Conservation (phyloP, 305 asterid genomes). For the Solanum hybrid region DNA sequence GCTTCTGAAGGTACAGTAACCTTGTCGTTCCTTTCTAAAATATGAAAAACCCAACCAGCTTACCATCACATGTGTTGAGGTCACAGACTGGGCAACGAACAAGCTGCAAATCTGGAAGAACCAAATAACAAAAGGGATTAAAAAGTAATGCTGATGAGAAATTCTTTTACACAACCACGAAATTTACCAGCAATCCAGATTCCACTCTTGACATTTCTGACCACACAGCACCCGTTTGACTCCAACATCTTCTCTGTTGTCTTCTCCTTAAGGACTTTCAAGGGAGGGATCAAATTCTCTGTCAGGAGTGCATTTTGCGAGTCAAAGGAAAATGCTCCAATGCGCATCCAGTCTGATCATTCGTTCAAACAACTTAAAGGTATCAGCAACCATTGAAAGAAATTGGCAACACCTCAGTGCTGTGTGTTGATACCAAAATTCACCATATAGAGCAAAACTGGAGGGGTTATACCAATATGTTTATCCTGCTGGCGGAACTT, state of each 20-base stretch:
- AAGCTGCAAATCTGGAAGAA: conserved; percentile 78
- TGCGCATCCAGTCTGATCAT: conserved; percentile 74
- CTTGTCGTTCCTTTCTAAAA: neutral
- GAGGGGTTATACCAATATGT: conserved; percentile 55
- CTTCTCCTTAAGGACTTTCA: conserved; percentile 29
- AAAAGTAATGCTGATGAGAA: neutral
- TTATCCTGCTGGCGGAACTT: conserved; percentile 74
- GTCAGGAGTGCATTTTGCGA: conserved; percentile 60
- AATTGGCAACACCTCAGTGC: neutral
- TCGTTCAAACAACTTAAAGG: conserved; percentile 9
- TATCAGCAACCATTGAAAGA: neutral
- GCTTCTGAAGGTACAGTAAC: neutral
- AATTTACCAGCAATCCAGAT: conserved; percentile 92
- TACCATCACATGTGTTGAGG: conserved; percentile 88
- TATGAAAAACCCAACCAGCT: conserved; percentile 8
- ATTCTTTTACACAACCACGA: neutral
- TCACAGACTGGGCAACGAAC: conserved; percentile 96
- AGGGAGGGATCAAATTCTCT: conserved; percentile 37
- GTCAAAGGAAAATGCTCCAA: conserved; percentile 71
- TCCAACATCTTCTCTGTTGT: conserved; percentile 35
- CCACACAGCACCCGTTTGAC: conserved; percentile 42
- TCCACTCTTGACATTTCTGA: conserved; percentile 63
- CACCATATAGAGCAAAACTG: conserved; percentile 1
- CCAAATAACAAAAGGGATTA: conserved; percentile 8
- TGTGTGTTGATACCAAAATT: neutral